Conservation (phyloP, 345 rosid species). For the Populus pruinosa region DNA sequence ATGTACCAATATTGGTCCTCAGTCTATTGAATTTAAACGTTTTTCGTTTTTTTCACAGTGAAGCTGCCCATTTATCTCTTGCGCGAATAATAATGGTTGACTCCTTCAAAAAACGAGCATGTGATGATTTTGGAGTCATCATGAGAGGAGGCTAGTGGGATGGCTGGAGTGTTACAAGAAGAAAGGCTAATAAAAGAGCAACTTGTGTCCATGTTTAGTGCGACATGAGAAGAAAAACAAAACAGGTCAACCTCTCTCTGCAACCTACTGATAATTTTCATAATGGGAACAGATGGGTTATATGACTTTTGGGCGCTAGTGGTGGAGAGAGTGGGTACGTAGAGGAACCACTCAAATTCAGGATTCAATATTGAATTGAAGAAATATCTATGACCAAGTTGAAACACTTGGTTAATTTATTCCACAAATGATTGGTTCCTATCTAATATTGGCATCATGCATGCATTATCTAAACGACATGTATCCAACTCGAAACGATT, state of each 20-base stretch:
- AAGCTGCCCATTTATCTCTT: neutral
- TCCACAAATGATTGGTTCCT: neutral
- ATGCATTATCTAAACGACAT: too few species aligned
- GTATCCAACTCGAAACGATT: too few species aligned
- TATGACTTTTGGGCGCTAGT: slow-evolving; percentile 7
- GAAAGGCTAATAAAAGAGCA: slow-evolving; percentile 3
- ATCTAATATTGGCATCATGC: too few species aligned
- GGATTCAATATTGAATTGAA: too few species aligned
- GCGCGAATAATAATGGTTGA: neutral
- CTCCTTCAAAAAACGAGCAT: too few species aligned
- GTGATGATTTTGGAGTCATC: neutral
- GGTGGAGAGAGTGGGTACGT: slow-evolving; percentile 3
- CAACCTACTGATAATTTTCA: slow-evolving; percentile 1
- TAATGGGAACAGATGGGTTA: neutral
- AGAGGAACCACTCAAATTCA: neutral
- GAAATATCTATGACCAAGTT: neutral
- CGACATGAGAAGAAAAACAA: slow-evolving; percentile 18
- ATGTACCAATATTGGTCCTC: neutral
- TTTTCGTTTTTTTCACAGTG: neutral
- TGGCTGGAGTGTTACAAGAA: slow-evolving; percentile 4
- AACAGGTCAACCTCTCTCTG: slow-evolving; percentile 19
- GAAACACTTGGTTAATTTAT: too few species aligned
- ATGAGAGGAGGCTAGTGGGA: slow-evolving; percentile 8
- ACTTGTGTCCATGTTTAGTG: slow-evolving; percentile 47
- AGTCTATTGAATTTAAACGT: neutral